Conservation (phyloP, 2,329 filamentous ascomycete species). For the Dactylellina drechsleri region DNA sequence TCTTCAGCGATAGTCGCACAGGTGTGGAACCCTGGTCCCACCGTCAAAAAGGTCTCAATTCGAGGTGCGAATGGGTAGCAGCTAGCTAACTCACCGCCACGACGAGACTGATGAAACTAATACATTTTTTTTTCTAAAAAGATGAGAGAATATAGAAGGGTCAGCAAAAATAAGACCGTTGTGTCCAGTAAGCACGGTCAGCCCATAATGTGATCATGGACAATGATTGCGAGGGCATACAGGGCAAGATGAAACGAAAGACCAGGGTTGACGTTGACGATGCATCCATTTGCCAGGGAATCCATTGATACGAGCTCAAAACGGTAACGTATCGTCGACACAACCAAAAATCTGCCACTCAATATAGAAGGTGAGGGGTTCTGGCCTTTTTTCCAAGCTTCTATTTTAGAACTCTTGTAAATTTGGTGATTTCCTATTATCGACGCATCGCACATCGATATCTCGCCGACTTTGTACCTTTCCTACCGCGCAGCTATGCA, state of each 20-base stretch:
- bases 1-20: constrained; percentile 29
- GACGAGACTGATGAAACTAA: no score
- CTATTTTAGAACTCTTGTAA: neutral
- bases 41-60: constrained; percentile 3
- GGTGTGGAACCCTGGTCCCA: constrained; percentile 13
- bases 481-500: neutral
- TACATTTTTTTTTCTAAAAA: no score
- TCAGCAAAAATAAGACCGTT: constrained; percentile 46
- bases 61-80: neutral
- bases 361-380: constrained; percentile 11
- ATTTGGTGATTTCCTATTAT: constrained; percentile 7
- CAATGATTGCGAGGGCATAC: constrained; percentile 6
- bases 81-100: neutral
- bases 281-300: constrained; percentile 15
- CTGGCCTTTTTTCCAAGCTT: constrained; percentile 11
- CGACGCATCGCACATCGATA: neutral
- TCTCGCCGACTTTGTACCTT: constrained; percentile 11
- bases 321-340: constrained; percentile 9
- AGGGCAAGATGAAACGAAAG: constrained; percentile 36
- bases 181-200: constrained; percentile 21
- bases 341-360: constrained; percentile 5
- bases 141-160: no score
- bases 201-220: constrained; percentile 21
- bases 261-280: neutral
- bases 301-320: constrained; percentile 24